Conservation (phyloP, 345 rosid species). For the Brassica nigra region DNA sequence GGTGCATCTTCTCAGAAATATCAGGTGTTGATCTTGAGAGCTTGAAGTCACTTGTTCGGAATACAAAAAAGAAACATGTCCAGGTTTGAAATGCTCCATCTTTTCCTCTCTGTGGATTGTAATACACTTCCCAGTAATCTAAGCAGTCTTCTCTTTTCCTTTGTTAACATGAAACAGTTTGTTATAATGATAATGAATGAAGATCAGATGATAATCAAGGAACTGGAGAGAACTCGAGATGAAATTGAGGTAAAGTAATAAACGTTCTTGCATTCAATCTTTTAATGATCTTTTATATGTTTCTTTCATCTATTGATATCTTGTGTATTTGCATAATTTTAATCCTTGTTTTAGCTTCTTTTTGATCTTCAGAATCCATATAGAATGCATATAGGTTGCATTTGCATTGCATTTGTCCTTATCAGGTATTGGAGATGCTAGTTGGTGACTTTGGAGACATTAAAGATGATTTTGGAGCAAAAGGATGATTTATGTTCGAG, state of each 20-base stretch:
- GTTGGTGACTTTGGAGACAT: too few species aligned
- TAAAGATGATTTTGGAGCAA: too few species aligned
- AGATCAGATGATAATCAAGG: conserved; percentile 34
- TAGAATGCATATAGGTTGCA: too few species aligned
- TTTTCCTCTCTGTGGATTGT: neutral
- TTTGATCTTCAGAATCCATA: too few species aligned
- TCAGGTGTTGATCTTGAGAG: conserved; percentile 53
- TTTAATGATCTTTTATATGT: neutral
- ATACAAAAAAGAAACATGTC: conserved; percentile 36
- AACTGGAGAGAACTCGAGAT: conserved; percentile 45
- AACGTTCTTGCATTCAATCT: neutral
- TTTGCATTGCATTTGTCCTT: too few species aligned
- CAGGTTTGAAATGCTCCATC: conserved; percentile 49
- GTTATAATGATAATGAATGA: conserved; percentile 53
- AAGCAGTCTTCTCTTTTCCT: neutral
- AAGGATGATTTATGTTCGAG: too few species aligned
- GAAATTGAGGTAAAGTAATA: conserved; percentile 45
- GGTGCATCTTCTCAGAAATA: conserved; percentile 56
- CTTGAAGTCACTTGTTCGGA: conserved; percentile 48
- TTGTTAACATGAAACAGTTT: conserved; percentile 43
- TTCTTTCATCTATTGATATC: conserved; percentile 11
- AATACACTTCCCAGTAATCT: conserved; percentile 1
- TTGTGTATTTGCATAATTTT: too few species aligned
- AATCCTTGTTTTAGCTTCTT: too few species aligned
- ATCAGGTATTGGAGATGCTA: too few species aligned